These are phyloP conservation scores for Ajuga chamaepitys DNA, from an alignment of 257 asterid genomes.

Conservation along the genomic window DNA sequence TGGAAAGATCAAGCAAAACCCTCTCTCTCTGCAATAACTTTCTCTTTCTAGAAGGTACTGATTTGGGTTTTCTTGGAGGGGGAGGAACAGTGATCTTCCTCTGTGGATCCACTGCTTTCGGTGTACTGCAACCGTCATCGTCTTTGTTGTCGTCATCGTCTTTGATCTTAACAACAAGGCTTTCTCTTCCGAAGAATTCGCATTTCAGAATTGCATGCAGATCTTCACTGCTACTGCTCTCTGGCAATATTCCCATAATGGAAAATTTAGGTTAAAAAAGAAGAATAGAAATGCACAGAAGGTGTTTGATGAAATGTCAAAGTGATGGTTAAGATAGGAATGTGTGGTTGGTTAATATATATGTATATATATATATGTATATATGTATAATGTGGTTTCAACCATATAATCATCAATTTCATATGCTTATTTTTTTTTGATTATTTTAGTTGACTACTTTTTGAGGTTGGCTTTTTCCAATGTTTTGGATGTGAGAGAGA, in stretches of 20 bases:
- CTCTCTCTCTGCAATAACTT: constrained; percentile 23
- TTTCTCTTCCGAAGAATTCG: constrained; percentile 10
- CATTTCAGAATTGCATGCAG: constrained; percentile 17
- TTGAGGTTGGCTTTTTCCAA: constrained; percentile 13
- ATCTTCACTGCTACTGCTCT: no score
- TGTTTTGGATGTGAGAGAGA: constrained; percentile 10
- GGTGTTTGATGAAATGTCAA: background rate
- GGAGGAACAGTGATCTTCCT: no score
- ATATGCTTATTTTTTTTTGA: constrained; percentile 3
- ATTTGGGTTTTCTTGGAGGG: constrained; percentile 60
- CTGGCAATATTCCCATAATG: constrained; percentile 26
- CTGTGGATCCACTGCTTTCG: constrained; percentile 30
- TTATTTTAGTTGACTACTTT: constrained; percentile 24
- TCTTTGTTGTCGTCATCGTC: constrained; percentile 9
- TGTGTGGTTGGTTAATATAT: constrained; percentile 21
- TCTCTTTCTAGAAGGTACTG: constrained; percentile 29
- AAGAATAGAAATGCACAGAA: no score
- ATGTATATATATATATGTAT: no score
- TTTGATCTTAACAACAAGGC: constrained; percentile 22
- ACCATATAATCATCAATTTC: constrained; percentile 19
- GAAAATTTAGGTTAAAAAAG: no score
- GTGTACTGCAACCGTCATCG: constrained; percentile 35
- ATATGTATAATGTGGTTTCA: constrained; percentile 1
- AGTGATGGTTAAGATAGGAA: constrained; percentile 14
- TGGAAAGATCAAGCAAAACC: constrained; percentile 37